Evolutionary conservation across 768 basidiomycete genomes (phyloP).

Genomic region (Amanita exitialis): DNA sequence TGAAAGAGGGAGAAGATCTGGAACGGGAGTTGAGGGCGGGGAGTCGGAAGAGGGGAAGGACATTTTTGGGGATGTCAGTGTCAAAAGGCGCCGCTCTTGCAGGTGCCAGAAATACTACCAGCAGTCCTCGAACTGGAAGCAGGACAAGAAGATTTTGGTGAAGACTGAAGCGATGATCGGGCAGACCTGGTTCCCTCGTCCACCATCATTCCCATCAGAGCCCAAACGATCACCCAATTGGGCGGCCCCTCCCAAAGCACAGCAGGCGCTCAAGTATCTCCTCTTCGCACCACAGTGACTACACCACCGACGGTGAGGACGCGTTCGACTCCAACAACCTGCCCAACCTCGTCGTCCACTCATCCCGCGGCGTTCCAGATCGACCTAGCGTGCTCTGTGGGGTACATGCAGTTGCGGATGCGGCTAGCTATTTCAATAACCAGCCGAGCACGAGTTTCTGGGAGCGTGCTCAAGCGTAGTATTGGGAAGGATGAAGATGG

Average conservation of each 20-base stretch:
- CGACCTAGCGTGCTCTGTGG: conserved; percentile 40
- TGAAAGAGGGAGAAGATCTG: conserved; percentile 73
- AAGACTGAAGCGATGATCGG: too few species aligned
- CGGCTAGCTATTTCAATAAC: conserved; percentile 63
- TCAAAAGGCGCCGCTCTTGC: too few species aligned
- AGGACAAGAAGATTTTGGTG: not conserved
- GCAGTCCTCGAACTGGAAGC: not conserved
- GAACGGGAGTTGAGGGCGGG: conserved; percentile 68
- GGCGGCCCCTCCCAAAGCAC: not conserved
- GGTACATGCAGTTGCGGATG: conserved; percentile 56
- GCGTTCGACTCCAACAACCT: conserved; percentile 80
- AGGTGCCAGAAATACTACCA: too few species aligned
- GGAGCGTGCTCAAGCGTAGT: conserved; percentile 90
- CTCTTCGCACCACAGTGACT: conserved; percentile 1
- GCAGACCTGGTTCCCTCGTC: too few species aligned
- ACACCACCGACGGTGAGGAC: conserved; percentile 79
- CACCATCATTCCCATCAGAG: not conserved
- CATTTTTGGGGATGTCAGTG: conserved; percentile 24
- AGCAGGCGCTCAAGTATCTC: not conserved
- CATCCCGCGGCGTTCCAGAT: conserved; percentile 31
- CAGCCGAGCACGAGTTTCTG: conserved; percentile 87
- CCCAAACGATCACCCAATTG: not conserved
- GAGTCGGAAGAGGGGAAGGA: conserved; percentile 49
- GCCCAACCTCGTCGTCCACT: conserved; percentile 64
- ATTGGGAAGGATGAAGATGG: conserved; percentile 95